Evolutionary conservation across 2,329 filamentous ascomycete species (phyloP).

Genomic region (Ploettnerulaceae sp.): DNA sequence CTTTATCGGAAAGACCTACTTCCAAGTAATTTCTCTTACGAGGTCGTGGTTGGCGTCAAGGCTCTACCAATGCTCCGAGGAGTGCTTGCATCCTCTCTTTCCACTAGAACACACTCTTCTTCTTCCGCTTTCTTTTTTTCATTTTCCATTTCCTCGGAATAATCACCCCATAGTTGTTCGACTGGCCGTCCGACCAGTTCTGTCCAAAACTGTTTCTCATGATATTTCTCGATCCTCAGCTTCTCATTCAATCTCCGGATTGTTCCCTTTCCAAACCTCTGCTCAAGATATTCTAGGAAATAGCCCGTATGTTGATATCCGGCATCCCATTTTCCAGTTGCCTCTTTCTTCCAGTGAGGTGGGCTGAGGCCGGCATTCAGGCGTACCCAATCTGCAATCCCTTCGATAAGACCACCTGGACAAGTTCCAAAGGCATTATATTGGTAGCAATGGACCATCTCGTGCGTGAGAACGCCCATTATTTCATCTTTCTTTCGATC

Average conservation of each 20-base stretch:
- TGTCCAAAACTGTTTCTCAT: conserved; percentile 62
- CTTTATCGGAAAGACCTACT: not conserved
- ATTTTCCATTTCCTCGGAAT: conserved; percentile 43
- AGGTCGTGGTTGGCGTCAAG: not conserved
- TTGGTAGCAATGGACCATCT: conserved; percentile 94
- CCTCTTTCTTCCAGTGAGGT: conserved; percentile 70
- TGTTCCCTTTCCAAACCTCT: conserved; percentile 53
- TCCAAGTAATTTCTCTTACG: not conserved
- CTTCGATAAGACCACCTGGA: conserved; percentile 79
- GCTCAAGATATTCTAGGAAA: conserved; percentile 83
- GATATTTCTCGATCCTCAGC: conserved; percentile 58
- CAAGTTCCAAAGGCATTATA: conserved; percentile 59
- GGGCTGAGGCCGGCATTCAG: conserved; percentile 67
- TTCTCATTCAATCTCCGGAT: conserved; percentile 63
- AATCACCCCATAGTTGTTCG: conserved; percentile 68
- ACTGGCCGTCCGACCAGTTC: conserved; percentile 63
- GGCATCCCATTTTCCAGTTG: conserved; percentile 66
- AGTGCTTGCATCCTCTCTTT: conserved; percentile 25
- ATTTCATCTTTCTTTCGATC: conserved; percentile 57
- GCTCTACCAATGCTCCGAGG: not conserved
- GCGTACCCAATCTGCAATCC: conserved; percentile 89
- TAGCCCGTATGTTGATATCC: conserved; percentile 91
- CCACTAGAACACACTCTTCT: conserved; percentile 31
- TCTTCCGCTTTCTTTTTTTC: conserved; percentile 25
- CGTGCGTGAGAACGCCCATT: conserved; percentile 79